Evolutionary conservation across 192 early-diverging fungal genomes (phyloP), one percentile per base, ranked within the genome.

Genomic region (Dissophora globulifera): DNA sequence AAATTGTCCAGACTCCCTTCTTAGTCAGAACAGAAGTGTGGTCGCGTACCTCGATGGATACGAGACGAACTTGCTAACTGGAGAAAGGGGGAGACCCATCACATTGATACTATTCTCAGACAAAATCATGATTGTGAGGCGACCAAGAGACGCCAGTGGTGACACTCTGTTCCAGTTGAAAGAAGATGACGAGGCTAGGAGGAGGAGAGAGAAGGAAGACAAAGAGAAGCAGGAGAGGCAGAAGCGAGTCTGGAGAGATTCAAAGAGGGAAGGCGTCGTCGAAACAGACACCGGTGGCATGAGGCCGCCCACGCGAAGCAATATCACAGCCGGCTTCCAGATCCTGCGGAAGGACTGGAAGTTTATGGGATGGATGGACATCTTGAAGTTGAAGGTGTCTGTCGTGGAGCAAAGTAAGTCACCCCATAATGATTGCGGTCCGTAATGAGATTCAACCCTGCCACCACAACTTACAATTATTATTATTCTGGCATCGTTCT

Each of bases 321-420:
- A 6, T 50, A 16, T 32, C 9, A 50, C 3, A 33, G 16, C 59
- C n/a, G 32, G 59, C 3, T 48, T 48, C 25, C 20, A 35, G 15
- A 19, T 71, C 4, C 20, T 61, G 12, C 54, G 59, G 20, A 51
- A 56, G 30, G 50, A 72, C 10, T 72, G 69, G 69, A 72, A 72
- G 55, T 72, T 72, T 30, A 58, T 62, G 61, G 69, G 69, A 12
- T 72, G 69, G 69, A 58, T 35, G 48, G 69, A 72, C 17, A 3
- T 72, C 5, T 40, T 56, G 10, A 72, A 51, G 42, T 35, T 72
- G 19, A 62, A 64, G 30, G 26, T 64, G 17, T 13, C 53, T 11
- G 30, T 62, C n/a, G 61, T 72, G 2, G 69, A 72, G n/a, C 69
- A 72, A 43, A 72, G 69, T 72, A 64, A 43, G 59, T 27, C 17